phyloP scores from a whole-genome alignment of 2,329 filamentous ascomycete species.

The Exserohilum turcica region DNA sequence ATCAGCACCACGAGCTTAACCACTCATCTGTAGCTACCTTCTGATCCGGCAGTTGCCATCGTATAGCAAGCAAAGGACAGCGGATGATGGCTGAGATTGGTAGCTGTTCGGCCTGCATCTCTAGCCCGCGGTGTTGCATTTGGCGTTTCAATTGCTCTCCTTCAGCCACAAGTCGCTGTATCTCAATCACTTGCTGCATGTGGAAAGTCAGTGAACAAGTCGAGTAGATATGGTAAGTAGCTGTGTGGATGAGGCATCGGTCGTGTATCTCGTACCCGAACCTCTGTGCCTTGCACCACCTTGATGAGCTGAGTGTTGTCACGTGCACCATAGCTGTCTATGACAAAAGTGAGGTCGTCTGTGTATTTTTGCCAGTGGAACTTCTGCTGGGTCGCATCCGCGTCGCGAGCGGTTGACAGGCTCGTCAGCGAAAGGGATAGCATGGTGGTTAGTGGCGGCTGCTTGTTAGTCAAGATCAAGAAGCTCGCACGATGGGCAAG shows the following conservation, averaged over 20 bases:
- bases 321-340: constrained; percentile 39
- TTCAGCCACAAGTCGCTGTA: constrained; percentile 31
- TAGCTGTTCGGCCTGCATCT: constrained; percentile 47
- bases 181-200: constrained; percentile 29
- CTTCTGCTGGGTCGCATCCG: constrained; percentile 28
- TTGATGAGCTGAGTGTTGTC: constrained; percentile 43
- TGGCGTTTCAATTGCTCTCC: constrained; percentile 23
- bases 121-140: constrained; percentile 31
- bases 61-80: constrained; percentile 48
- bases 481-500: not conserved
- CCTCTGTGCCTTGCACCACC: constrained; percentile 49
- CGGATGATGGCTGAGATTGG: constrained; percentile 53
- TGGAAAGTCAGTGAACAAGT: constrained; percentile 12
- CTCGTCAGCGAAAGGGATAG: constrained; percentile 41
- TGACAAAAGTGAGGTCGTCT: constrained; percentile 38
- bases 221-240: not conserved
- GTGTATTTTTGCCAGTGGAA: constrained; percentile 46
- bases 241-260: not conserved
- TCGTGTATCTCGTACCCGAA: constrained; percentile 48
- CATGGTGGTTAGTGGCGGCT: constrained; percentile 23
- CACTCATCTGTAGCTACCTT: constrained; percentile 32
- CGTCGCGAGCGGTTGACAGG: constrained; percentile 42
- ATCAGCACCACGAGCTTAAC: constrained; percentile 8
- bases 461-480: constrained; percentile 7
- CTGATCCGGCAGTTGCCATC: constrained; percentile 46